Percentiles rank a stretch among this genome's conserved stretches.
These are phyloP conservation scores for Cubamyces sp. DNA, from an alignment of 768 basidiomycete genomes.

Conservation along the genomic window DNA sequence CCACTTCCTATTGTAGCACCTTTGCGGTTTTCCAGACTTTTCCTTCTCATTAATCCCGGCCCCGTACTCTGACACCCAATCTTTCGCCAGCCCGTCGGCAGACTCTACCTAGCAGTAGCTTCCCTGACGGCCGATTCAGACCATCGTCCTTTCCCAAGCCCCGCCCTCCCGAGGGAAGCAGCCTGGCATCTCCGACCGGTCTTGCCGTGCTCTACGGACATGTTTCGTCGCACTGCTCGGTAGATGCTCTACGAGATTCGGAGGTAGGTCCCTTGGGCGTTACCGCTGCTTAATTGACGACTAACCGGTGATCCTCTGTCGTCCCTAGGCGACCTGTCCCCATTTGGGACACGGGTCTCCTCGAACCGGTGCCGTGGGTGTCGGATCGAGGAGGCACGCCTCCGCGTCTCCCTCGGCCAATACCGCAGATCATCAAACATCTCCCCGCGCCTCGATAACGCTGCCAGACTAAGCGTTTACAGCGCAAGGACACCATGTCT, in stretches of 20 bases:
- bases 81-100: conserved; percentile 1
- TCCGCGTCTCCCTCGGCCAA: conserved; percentile 5
- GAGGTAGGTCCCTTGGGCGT: background rate
- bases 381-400: conserved; percentile 11
- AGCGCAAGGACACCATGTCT: conserved; percentile 3
- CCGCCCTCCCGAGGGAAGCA: background rate
- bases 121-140: background rate
- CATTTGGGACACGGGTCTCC: conserved; percentile 10
- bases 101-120: background rate
- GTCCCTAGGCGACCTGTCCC: conserved; percentile 2
- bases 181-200: background rate
- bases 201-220: background rate
- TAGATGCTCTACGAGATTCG: background rate
- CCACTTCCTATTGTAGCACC: conserved; percentile 4
- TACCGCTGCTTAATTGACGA: background rate
- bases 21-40: background rate
- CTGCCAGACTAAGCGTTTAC: background rate
- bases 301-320: background rate
- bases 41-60: background rate
- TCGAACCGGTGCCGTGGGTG: conserved; percentile 20
- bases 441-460: conserved; percentile 9
- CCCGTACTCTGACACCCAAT: background rate
- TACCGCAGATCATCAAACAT: conserved; percentile 14
- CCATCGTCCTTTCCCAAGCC: background rate
- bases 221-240: background rate